Percentiles rank a stretch among this genome's conserved stretches.
These are phyloP conservation scores for Trametes cubensis DNA, from an alignment of 768 basidiomycete genomes.

Conservation along the genomic window DNA sequence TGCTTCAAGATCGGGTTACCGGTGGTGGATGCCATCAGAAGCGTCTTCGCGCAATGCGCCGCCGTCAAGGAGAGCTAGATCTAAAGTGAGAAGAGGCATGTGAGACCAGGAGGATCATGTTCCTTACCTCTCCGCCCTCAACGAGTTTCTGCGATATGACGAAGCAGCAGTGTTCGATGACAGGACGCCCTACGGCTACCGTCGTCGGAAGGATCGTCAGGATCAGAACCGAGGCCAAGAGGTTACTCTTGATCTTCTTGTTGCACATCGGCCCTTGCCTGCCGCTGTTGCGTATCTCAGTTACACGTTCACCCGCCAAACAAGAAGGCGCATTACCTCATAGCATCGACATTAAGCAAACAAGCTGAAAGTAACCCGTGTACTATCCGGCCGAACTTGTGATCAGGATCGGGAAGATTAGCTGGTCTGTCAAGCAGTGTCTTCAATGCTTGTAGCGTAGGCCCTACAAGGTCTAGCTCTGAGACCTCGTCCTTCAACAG, in stretches of 20 bases:
- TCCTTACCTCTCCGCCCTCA: slow-evolving; percentile 65
- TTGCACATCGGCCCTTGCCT: slow-evolving; percentile 75
- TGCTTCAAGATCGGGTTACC: slow-evolving; percentile 70
- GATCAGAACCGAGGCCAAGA: slow-evolving; percentile 83
- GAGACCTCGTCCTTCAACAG: slow-evolving; percentile 85
- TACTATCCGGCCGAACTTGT: slow-evolving; percentile 60
- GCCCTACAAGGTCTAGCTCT: slow-evolving; percentile 76
- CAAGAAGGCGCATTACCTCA: slow-evolving; percentile 63
- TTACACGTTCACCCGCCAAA: slow-evolving; percentile 9
- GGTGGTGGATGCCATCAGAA: slow-evolving; percentile 70
- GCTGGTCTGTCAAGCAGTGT: slow-evolving; percentile 61
- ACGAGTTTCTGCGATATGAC: slow-evolving; percentile 79
- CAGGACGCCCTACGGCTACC: slow-evolving; percentile 68
- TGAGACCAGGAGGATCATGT: background rate
- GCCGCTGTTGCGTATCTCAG: slow-evolving; percentile 50
- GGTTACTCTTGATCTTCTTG: slow-evolving; percentile 88
- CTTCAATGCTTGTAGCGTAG: slow-evolving; percentile 82
- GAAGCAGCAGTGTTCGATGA: slow-evolving; percentile 85
- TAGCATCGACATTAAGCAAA: slow-evolving; percentile 84
- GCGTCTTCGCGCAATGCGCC: slow-evolving; percentile 85
- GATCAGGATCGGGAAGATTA: slow-evolving; percentile 44
- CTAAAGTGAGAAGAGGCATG: background rate
- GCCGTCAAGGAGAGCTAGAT: slow-evolving; percentile 78
- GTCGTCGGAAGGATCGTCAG: slow-evolving; percentile 75
- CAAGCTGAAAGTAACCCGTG: slow-evolving; percentile 88